Evolutionary conservation across 1,139 yeast species (phyloP), one percentile per base, ranked within the genome.

Genomic region (Pichia sp.): DNA sequence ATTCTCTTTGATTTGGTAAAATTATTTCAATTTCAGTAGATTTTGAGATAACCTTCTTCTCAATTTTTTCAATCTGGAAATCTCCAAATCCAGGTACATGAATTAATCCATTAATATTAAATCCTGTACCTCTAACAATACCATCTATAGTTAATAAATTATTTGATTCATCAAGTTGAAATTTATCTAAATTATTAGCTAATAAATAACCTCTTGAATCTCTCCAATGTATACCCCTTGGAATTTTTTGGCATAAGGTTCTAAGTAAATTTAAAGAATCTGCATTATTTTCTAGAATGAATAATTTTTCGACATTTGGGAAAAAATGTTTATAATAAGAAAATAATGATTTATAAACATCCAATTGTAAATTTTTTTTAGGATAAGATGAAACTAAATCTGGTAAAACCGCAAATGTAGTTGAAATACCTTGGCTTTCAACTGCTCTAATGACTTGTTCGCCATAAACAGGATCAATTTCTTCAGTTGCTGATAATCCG

Each of bases 81-180:
- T 93, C 99, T 19, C 99, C 99, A 58, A 77, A 75, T 0, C 93
- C 96, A 9, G 96, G 96, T 36, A 95, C 73, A 66, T 93, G 96
- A 42, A 95, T 79, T 52, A 89, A 70, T 60, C 93, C 76, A 65
- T 91, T 82, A 2, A 86, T 79, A 61, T 81, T 80, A 68, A 95
- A 82, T 1, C 96, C 96, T 49, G 77, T 71, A 51, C 99, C 99
- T 67, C 99, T 80, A 3, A 87, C 87, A 8, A 83, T 79, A 47
- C 99, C 99, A 64, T 84, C 86, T 11, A 91, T 78, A 4, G 80
- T 79, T 41, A 90, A 66, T 9, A 63, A 53, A 4, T 72, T 71
- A 42, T 73, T 73, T 22, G 68, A 63, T 29, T 72, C 70, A 33
- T 49, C 36, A 14, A 51, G 13, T 11, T 71, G 70, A n/a, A 71